Percentiles rank a stretch among this genome's conserved stretches.
phyloP scores from a whole-genome alignment of 768 basidiomycete genomes.

The Lactifluus subvellereus region DNA sequence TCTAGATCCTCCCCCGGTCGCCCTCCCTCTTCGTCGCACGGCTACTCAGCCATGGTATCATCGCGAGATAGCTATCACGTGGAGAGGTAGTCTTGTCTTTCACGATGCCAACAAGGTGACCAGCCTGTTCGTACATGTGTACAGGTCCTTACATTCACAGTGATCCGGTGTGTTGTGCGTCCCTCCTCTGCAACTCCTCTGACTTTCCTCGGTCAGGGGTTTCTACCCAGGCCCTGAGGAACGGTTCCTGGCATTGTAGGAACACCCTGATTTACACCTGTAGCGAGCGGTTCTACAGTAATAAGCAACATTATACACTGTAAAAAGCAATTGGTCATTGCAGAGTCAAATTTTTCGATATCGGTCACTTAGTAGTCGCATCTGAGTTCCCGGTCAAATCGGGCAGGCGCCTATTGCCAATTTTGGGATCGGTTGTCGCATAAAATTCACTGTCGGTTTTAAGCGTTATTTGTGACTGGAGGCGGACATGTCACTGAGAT shows the following conservation, averaged over 20 bases:
- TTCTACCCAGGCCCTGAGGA: constrained; percentile 73
- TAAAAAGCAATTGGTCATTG: constrained; percentile 28
- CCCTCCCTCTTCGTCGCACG: constrained; percentile 82
- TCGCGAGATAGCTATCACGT: constrained; percentile 96
- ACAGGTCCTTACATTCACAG: constrained; percentile 83
- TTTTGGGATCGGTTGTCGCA: no score
- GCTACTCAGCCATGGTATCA: constrained; percentile 87
- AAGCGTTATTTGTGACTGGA: neutral
- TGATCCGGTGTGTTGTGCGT: constrained; percentile 59
- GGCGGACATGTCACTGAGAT: constrained; percentile 28
- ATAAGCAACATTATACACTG: constrained; percentile 71
- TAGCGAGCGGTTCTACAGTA: constrained; percentile 51
- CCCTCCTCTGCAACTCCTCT: neutral
- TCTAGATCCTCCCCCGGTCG: constrained; percentile 83
- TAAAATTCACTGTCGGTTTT: no score
- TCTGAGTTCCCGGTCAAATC: no score
- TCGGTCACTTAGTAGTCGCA: no score
- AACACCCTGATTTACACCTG: constrained; percentile 67
- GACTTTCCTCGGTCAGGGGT: constrained; percentile 48
- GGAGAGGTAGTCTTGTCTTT: constrained; percentile 90
- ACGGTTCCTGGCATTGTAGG: constrained; percentile 78
- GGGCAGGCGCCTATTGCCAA: no score
- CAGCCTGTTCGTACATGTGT: constrained; percentile 91
- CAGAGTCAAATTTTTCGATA: neutral
- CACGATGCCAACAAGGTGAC: constrained; percentile 96